Evolutionary conservation across 192 early-diverging fungal genomes (phyloP), one percentile per base, ranked within the genome.

Genomic region (Backusella sp.): DNA sequence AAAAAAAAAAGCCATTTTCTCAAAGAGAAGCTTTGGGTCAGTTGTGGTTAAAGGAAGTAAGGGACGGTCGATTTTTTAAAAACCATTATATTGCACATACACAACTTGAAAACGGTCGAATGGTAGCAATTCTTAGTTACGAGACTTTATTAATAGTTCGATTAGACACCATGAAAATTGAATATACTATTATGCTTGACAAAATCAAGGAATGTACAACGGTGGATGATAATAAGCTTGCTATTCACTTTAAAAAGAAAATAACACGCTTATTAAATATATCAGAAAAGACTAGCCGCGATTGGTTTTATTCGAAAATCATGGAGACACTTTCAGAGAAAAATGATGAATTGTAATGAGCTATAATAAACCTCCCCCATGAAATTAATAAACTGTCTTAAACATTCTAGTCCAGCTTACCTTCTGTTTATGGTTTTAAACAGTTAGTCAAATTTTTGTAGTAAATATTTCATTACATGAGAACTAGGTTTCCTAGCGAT

Each of bases 51-150:
- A 90, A 90, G 53, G 88, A 90, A 66, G 68, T 94, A 34, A 84
- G 82, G 34, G 87, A 88, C 68, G 93, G 92, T 15, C 77, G 84
- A 21, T 93, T 85, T 74, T 89, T 88, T 32, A 75, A 86, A 26
- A 92, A 96, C 68, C 80, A 84, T 32, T 96, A 96, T 68, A 75
- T 94, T 75, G 90, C 90, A 6, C 95, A 96, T 52, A 53, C 34
- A 37, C 41, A 73, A 7, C 26, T 75, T 3, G 41, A 41, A 1
- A 46, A 70, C 3, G 68, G 72, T 8, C 91, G 92, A 71, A 84
- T 92, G 76, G 90, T 92, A 17, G 88, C 86, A 1, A 81, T 96
- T 69, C 80, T 94, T n/a, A 93, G 92, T 0, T 91, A 90, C 75
- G 81, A 78, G 30, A 82, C 87, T 3, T 74, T 94, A 12, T 67